Percentiles rank a stretch among this genome's conserved stretches.
These are phyloP conservation scores for barley (Hordeum vulgare) DNA, from an alignment of 176 grass and related monocot genomes.

Conservation along the genomic window DNA sequence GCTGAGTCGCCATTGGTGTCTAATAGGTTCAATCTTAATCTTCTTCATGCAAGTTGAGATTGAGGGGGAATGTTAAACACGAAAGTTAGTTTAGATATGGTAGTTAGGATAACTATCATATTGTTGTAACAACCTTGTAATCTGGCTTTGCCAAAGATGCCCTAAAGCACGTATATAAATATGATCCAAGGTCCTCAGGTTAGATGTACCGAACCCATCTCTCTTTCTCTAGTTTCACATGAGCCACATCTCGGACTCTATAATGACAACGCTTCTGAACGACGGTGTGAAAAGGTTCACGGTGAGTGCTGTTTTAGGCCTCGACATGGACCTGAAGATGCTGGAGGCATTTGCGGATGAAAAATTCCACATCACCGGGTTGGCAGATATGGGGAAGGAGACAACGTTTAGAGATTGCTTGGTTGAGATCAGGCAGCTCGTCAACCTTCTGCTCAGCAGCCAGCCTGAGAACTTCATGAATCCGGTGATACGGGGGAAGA, in stretches of 20 bases:
- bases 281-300: slow-evolving; percentile 88
- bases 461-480: slow-evolving; percentile 96
- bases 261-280: slow-evolving; percentile 71
- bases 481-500: slow-evolving; percentile 79
- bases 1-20: too few relatives aligned
- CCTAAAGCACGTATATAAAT: too few relatives aligned
- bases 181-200: too few relatives aligned
- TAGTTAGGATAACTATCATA: too few relatives aligned
- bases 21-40: too few relatives aligned
- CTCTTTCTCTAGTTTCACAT: too few relatives aligned
- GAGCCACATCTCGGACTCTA: slow-evolving; percentile 69
- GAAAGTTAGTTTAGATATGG: too few relatives aligned
- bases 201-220: too few relatives aligned
- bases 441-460: slow-evolving; percentile 90
- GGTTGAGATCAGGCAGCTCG: slow-evolving; percentile 76
- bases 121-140: too few relatives aligned
- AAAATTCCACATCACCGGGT: slow-evolving; percentile 57
- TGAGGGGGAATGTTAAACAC: too few relatives aligned
- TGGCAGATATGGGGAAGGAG: slow-evolving; percentile 64
- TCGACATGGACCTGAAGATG: slow-evolving; percentile 81
- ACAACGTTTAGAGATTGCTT: slow-evolving; percentile 67
- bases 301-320: slow-evolving; percentile 56
- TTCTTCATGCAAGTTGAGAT: too few relatives aligned
- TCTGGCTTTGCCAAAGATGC: too few relatives aligned
- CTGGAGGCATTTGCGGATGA: slow-evolving; percentile 78